Percentiles rank a stretch among this genome's conserved stretches.
phyloP scores from a whole-genome alignment of 768 basidiomycete species.

The Lepiota brunneoincarnata region DNA sequence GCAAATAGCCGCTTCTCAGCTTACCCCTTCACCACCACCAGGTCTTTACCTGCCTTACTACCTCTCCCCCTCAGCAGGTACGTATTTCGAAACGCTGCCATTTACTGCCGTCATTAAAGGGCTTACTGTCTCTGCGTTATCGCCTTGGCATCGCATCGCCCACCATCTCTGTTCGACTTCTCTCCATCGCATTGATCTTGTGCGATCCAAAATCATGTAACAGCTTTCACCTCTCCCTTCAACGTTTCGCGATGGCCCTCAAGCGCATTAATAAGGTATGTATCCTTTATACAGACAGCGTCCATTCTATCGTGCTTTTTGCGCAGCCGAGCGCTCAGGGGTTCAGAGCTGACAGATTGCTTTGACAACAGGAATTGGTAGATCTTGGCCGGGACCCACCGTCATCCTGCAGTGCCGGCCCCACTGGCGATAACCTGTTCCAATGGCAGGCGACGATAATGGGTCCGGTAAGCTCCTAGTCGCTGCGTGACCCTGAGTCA shows the following conservation, averaged over 20 bases:
- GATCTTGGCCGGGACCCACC: conserved; percentile 99
- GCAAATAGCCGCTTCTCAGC: conserved; percentile 39
- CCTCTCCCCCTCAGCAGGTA: conserved; percentile 28
- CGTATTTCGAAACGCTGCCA: conserved; percentile 19
- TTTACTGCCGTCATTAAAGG: conserved; percentile 14
- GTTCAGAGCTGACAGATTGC: conserved; percentile 11
- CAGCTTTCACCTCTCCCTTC: conserved; percentile 27
- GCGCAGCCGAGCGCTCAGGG: conserved; percentile 13
- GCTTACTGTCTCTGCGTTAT: conserved; percentile 18
- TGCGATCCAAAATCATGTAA: conserved; percentile 35
- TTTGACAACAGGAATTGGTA: conserved; percentile 79
- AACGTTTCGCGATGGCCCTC: conserved; percentile 71
- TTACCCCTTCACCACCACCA: conserved; percentile 54
- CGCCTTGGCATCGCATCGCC: conserved; percentile 31
- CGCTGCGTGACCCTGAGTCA: conserved; percentile 20
- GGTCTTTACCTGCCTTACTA: conserved; percentile 22
- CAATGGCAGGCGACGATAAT: conserved; percentile 99
- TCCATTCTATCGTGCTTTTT: conserved; percentile 11
- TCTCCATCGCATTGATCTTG: conserved; percentile 36
- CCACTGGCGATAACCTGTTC: conserved; percentile 97
- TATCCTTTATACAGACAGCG: neutral
- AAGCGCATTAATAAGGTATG: conserved; percentile 99
- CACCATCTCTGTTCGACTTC: conserved; percentile 16
- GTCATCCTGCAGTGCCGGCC: conserved; percentile 98
- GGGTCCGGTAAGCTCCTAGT: conserved; percentile 76